These are phyloP conservation scores for Pseudopyricularia cyperi DNA, from an alignment of 2,329 filamentous ascomycete genomes.

Conservation along the genomic window DNA sequence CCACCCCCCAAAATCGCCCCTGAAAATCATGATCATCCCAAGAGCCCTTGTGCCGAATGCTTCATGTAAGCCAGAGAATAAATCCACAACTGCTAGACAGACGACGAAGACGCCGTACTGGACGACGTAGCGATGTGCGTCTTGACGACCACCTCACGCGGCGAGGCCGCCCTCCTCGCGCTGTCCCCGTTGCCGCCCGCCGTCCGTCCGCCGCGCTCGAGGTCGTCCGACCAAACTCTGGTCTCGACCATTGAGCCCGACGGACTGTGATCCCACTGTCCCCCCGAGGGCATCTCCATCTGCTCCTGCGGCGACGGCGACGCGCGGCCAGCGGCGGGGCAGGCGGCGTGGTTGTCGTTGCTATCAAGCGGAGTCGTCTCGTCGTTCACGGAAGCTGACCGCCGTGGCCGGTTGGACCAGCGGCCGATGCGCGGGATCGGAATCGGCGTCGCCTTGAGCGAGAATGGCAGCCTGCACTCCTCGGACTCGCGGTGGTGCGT, in stretches of 20 bases:
- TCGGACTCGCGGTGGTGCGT: neutral
- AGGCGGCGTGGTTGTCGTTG: no score
- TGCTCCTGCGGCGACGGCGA: neutral
- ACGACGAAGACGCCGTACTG: no score
- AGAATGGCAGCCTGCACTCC: neutral
- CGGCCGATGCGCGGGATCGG: neutral
- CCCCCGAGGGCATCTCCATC: neutral
- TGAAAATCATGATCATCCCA: no score
- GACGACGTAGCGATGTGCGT: neutral
- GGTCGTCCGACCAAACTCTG: slow-evolving; percentile 1
- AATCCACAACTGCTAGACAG: no score
- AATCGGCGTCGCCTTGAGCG: neutral
- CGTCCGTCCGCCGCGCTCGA: neutral
- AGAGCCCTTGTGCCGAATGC: no score
- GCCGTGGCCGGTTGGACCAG: neutral
- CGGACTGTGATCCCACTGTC: neutral
- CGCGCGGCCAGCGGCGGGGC: neutral
- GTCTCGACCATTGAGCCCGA: neutral
- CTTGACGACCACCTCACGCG: neutral
- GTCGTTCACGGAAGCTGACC: neutral
- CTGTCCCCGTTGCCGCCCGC: neutral
- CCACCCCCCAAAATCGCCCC: no score
- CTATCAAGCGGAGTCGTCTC: neutral
- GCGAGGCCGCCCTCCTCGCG: neutral
- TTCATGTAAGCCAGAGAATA: no score